phyloP scores from a whole-genome alignment of 164 flowering plant genomes.

The Stephania yunnanensis region DNA sequence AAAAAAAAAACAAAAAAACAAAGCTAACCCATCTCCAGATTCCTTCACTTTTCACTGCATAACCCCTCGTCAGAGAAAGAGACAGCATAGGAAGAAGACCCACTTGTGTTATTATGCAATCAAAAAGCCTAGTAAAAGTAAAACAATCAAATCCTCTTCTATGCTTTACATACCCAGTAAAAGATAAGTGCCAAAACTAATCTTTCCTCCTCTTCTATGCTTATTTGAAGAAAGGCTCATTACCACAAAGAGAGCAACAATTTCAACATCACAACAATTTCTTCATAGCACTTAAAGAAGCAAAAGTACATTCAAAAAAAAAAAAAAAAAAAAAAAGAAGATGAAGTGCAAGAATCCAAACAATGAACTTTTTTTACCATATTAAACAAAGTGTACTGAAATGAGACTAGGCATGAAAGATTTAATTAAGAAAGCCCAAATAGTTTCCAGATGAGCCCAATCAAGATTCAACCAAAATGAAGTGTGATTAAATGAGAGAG shows the following conservation, averaged over 20 bases:
- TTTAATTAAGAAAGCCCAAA: background rate
- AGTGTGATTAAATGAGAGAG: background rate
- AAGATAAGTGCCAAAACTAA: background rate
- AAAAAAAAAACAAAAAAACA: background rate
- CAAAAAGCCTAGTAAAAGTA: background rate
- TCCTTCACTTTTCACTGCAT: conserved; percentile 10
- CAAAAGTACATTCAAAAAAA: background rate
- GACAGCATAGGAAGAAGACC: background rate
- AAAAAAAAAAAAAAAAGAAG: background rate
- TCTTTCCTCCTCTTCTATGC: background rate
- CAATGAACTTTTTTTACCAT: background rate
- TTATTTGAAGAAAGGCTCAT: background rate
- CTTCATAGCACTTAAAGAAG: background rate
- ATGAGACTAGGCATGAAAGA: background rate
- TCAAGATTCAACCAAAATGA: background rate
- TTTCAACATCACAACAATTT: background rate
- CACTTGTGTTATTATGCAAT: conserved; percentile 3
- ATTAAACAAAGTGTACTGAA: no score
- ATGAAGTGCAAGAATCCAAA: background rate
- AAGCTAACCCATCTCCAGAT: background rate
- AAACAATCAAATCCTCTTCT: background rate
- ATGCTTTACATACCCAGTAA: background rate
- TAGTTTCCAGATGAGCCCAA: background rate
- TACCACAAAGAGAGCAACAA: background rate
- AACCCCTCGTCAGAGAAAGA: background rate